Percentiles rank a stretch among this genome's conserved stretches.
These are phyloP conservation scores for Marchantia polymorpha DNA, from an alignment of 225 moss, liverwort and hornwort species.

Conservation along the genomic window DNA sequence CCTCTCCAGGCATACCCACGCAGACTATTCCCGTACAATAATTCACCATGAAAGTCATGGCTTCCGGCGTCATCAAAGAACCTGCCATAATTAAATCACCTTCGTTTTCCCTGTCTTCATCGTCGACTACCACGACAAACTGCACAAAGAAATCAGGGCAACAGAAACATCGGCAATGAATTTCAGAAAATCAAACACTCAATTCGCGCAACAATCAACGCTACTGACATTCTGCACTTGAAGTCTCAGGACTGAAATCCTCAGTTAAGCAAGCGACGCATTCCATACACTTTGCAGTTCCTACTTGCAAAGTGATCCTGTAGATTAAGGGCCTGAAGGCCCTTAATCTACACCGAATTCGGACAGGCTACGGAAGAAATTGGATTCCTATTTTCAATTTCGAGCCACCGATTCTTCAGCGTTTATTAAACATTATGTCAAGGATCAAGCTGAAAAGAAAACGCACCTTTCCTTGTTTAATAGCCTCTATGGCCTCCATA, in stretches of 20 bases:
- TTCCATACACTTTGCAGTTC: too few species aligned
- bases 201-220: too few species aligned
- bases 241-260: too few species aligned
- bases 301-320: too few species aligned
- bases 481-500: constrained; percentile 45
- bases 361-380: too few species aligned
- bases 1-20: constrained; percentile 81
- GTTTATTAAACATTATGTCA: too few species aligned
- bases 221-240: too few species aligned
- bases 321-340: too few species aligned
- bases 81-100: constrained; percentile 96
- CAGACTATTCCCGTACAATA: constrained; percentile 84
- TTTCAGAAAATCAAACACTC: neutral
- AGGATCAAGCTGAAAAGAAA: neutral
- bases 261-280: too few species aligned
- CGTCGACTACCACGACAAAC: constrained; percentile 93
- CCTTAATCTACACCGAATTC: too few species aligned
- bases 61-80: constrained; percentile 69
- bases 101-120: constrained; percentile 96
- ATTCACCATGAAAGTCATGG: constrained; percentile 80
- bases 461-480: constrained; percentile 49
- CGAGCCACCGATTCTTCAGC: too few species aligned
- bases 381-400: too few species aligned
- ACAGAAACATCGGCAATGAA: neutral
- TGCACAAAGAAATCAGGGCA: constrained; percentile 32